phyloP scores from a whole-genome alignment of 139 green algal genomes.

The Dunaliella primolecta region DNA sequence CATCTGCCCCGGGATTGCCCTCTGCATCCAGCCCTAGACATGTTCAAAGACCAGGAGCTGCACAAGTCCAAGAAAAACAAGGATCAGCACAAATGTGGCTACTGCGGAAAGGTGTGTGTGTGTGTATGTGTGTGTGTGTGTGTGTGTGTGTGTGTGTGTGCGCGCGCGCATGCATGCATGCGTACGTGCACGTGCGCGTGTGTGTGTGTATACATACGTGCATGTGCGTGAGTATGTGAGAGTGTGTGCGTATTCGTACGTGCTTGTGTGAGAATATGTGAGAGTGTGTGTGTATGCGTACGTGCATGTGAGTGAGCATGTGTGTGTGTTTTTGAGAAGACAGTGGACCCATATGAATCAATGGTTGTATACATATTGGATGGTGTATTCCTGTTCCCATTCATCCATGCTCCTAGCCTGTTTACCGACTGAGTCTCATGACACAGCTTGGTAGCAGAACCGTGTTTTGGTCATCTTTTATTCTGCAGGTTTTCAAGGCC shows the following conservation, averaged over 20 bases:
- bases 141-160: not conserved
- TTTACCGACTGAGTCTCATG: no score
- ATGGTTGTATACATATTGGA: no score
- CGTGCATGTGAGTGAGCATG: no score
- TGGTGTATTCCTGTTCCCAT: no score
- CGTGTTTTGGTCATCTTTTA: no score
- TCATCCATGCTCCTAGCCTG: no score
- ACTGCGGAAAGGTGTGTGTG: conserved; percentile 3
- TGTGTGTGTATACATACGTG: not conserved
- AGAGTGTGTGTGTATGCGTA: not conserved
- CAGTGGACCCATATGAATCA: not conserved
- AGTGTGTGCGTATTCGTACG: not conserved
- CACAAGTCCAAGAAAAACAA: conserved; percentile 7
- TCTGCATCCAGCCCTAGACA: not conserved
- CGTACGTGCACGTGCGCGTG: not conserved
- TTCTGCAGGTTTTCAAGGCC: conserved; percentile 4
- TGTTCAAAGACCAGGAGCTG: not conserved
- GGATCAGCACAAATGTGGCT: not conserved
- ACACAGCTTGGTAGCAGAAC: no score
- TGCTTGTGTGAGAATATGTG: no score
- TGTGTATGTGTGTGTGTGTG: not conserved
- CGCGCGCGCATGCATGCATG: not conserved
- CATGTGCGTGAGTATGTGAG: not conserved
- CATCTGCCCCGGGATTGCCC: not conserved
- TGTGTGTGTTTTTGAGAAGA: not conserved